Conservation (phyloP, 257 asterid species). For the Solanum phureja region DNA sequence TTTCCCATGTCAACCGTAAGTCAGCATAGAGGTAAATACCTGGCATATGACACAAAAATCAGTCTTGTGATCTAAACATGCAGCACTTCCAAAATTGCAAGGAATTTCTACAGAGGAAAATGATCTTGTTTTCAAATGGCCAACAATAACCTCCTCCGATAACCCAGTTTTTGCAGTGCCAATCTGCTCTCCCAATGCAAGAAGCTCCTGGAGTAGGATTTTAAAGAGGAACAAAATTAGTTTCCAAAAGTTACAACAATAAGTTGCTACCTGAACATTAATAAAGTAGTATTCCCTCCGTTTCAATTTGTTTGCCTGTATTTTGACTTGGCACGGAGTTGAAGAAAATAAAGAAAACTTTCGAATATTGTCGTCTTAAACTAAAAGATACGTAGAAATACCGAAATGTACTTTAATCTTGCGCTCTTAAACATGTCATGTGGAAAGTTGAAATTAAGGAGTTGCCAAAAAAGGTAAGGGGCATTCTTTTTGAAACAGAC, state of each 20-base stretch:
- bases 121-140: constrained; percentile 41
- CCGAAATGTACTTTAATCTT: background rate
- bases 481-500: background rate
- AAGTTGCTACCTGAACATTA: background rate
- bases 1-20: background rate
- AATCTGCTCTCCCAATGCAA: constrained; percentile 80
- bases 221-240: background rate
- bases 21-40: constrained; percentile 25
- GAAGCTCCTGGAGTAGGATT: constrained; percentile 61
- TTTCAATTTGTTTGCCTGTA: background rate
- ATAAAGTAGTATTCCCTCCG: background rate
- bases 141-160: constrained; percentile 36
- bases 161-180: constrained; percentile 80
- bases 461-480: background rate
- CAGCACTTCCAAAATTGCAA: constrained; percentile 26
- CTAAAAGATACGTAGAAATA: background rate
- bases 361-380: background rate
- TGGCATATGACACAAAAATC: constrained; percentile 77
- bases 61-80: constrained; percentile 24
- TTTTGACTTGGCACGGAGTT: background rate
- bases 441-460: background rate
- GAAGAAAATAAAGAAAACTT: background rate
- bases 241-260: background rate
- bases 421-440: background rate
- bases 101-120: constrained; percentile 26